A percentile compares a stretch with the other conserved stretches of the same genome.
These are phyloP conservation scores for Chytriomyces confervae DNA, from an alignment of 192 early-diverging fungal species.

Conservation along the genomic window DNA sequence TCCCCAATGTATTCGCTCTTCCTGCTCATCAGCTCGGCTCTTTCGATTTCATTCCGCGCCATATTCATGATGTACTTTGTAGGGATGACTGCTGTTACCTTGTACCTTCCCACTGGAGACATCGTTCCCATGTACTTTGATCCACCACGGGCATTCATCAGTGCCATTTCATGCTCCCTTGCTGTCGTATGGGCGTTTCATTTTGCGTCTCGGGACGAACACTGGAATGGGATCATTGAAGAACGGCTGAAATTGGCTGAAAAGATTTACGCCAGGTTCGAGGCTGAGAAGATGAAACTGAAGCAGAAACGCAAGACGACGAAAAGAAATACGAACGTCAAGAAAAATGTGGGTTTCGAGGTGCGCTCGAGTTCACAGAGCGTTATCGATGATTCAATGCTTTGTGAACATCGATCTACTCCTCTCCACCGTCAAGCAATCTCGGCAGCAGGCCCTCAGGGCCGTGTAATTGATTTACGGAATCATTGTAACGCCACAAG, in stretches of 20 bases:
- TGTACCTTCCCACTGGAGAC: background rate
- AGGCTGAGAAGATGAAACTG: background rate
- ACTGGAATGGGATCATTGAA: conserved; percentile 17
- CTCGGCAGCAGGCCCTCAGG: too few relatives aligned
- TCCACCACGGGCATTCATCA: background rate
- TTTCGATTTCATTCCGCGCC: conserved; percentile 16
- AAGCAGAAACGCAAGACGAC: background rate
- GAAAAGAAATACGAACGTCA: background rate
- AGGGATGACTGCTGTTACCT: conserved; percentile 16
- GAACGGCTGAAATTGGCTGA: conserved; percentile 10
- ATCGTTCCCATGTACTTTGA: conserved; percentile 25
- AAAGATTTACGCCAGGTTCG: background rate
- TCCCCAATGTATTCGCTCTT: background rate
- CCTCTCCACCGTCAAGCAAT: too few relatives aligned
- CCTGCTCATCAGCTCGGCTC: conserved; percentile 11
- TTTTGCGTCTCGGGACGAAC: background rate
- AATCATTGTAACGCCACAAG: too few relatives aligned
- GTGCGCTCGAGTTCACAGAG: too few relatives aligned
- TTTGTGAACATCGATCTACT: too few relatives aligned
- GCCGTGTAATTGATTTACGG: too few relatives aligned
- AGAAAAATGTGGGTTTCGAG: background rate
- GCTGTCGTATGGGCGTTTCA: conserved; percentile 1
- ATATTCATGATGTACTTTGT: conserved; percentile 29
- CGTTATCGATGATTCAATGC: too few relatives aligned
- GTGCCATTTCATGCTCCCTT: background rate